Percentiles rank a stretch among this genome's conserved stretches.
Evolutionary conservation across 257 asterid genomes (phyloP).

Genomic region (Forsythia suspensa): DNA sequence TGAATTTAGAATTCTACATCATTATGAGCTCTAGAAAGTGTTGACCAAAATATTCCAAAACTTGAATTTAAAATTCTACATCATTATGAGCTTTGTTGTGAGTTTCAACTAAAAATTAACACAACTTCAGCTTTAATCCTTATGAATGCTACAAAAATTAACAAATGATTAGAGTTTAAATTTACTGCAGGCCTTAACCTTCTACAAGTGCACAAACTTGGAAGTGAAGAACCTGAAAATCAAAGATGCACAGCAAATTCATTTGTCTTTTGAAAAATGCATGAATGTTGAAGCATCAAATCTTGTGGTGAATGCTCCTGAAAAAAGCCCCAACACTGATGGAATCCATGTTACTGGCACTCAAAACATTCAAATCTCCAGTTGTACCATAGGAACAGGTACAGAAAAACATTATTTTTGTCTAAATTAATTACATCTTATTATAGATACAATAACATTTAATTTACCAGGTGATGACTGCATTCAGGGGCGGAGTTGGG

Average conservation of each 20-base stretch:
- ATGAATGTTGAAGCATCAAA: slow-evolving; percentile 46
- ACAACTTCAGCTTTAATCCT: too few species aligned
- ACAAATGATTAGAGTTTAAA: background rate
- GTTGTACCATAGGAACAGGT: slow-evolving; percentile 66
- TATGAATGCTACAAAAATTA: too few species aligned
- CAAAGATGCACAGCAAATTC: slow-evolving; percentile 71
- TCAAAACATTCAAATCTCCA: slow-evolving; percentile 49
- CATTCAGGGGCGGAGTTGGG: slow-evolving; percentile 13
- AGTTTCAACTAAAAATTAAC: too few species aligned
- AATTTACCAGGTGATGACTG: slow-evolving; percentile 75
- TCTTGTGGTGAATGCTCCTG: slow-evolving; percentile 54
- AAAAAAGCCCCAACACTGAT: slow-evolving; percentile 76
- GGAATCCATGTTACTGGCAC: slow-evolving; percentile 73
- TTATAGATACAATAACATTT: background rate
- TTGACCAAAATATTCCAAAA: too few species aligned
- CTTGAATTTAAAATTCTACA: too few species aligned
- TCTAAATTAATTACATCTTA: background rate
- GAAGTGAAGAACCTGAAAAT: slow-evolving; percentile 46
- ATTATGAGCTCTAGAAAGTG: too few species aligned
- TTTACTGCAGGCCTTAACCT: slow-evolving; percentile 65
- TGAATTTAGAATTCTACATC: too few species aligned
- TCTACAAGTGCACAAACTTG: slow-evolving; percentile 57
- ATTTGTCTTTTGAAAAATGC: slow-evolving; percentile 54
- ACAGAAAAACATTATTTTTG: background rate
- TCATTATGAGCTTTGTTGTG: too few species aligned